Percentiles rank a stretch among this genome's conserved stretches.
These are phyloP conservation scores for Ophiostoma ulmi DNA, from an alignment of 2,329 filamentous ascomycete genomes.

Conservation along the genomic window DNA sequence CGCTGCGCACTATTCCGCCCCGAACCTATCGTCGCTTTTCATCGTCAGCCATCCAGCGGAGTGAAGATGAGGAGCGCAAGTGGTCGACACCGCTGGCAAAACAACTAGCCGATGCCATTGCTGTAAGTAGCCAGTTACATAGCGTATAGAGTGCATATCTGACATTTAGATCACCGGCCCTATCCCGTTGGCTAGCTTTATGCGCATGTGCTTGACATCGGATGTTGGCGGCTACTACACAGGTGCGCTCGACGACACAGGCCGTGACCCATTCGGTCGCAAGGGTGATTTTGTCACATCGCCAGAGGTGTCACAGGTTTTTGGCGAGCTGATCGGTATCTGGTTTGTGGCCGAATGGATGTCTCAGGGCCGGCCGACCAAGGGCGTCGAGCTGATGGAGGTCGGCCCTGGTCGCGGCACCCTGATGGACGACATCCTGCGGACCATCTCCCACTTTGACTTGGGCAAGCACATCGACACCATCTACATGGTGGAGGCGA, in stretches of 20 bases:
- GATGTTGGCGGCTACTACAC: constrained; percentile 94
- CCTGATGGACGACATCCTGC: constrained; percentile 91
- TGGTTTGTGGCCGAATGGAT: constrained; percentile 98
- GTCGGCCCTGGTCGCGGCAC: constrained; percentile 91
- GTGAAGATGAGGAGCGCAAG: constrained; percentile 44
- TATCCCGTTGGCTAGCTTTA: constrained; percentile 85
- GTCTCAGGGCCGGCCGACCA: constrained; percentile 68
- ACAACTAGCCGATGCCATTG: constrained; percentile 78
- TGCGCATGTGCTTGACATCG: constrained; percentile 96
- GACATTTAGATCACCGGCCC: constrained; percentile 65
- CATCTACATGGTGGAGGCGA: constrained; percentile 96
- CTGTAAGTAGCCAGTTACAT: background rate
- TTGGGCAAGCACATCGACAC: constrained; percentile 73
- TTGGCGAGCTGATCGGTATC: constrained; percentile 87
- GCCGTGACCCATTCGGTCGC: constrained; percentile 81
- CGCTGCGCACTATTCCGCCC: background rate
- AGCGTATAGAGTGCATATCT: background rate
- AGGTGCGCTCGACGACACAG: constrained; percentile 54
- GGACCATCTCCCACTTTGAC: constrained; percentile 79
- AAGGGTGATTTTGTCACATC: constrained; percentile 96
- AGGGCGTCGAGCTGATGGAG: constrained; percentile 83
- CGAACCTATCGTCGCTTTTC: constrained; percentile 30
- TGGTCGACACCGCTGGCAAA: constrained; percentile 94
- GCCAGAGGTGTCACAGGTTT: constrained; percentile 94
- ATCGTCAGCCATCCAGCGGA: constrained; percentile 29